Conservation (phyloP, 2,329 filamentous ascomycete genomes). For the Botrytis sinoallii region DNA sequence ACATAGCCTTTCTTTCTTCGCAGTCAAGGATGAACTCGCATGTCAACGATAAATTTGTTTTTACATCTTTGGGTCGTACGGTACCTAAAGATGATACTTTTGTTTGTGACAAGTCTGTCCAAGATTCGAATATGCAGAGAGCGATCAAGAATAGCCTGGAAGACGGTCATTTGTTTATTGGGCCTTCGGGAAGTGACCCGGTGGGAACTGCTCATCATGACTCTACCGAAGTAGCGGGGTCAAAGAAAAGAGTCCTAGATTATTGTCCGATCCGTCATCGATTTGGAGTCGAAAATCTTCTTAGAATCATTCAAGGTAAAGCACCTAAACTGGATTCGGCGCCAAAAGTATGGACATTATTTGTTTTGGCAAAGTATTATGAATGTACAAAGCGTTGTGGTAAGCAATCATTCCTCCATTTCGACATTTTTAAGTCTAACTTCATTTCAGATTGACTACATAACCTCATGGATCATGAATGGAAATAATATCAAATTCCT, state of each 20-base stretch:
- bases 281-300: conserved; percentile 59
- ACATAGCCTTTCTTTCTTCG: not conserved
- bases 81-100: not conserved
- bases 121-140: not conserved
- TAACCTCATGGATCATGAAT: conserved; percentile 58
- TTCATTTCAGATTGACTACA: conserved; percentile 40
- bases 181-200: not conserved
- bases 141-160: not conserved
- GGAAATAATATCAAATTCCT: conserved; percentile 56
- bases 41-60: not conserved
- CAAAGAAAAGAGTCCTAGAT: conserved; percentile 43
- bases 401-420: conserved; percentile 31
- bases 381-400: conserved; percentile 47
- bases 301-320: conserved; percentile 56
- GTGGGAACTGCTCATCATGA: not conserved
- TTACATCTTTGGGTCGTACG: conserved; percentile 3
- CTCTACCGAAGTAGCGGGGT: not conserved
- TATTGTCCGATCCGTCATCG: conserved; percentile 65
- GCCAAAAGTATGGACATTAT: conserved; percentile 64
- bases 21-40: not conserved
- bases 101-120: no score
- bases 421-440: conserved; percentile 14
- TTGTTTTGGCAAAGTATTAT: conserved; percentile 58
- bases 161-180: not conserved
- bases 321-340: conserved; percentile 60